These are phyloP conservation scores for Epichloe sibirici DNA, from an alignment of 2,329 filamentous ascomycete genomes.

Conservation along the genomic window DNA sequence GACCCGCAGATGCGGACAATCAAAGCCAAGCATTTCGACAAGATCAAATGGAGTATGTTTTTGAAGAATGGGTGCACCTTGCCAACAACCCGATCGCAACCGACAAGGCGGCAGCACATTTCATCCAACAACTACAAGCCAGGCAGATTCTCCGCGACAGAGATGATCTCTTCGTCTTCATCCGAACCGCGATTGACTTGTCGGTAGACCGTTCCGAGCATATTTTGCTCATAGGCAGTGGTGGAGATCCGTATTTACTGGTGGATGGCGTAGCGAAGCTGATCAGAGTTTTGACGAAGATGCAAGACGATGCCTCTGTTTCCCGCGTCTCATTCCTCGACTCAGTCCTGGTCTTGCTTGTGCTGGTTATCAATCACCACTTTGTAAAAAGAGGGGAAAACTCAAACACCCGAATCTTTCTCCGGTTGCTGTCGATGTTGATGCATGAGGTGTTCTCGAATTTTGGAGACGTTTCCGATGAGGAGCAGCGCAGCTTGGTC, in stretches of 20 bases:
- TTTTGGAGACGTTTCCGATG: constrained; percentile 43
- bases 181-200: constrained; percentile 69
- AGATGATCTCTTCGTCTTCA: constrained; percentile 68
- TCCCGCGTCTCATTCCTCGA: constrained; percentile 63
- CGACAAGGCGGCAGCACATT: constrained; percentile 59
- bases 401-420: constrained; percentile 84
- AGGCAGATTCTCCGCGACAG: constrained; percentile 59
- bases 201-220: constrained; percentile 71
- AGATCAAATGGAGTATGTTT: constrained; percentile 87
- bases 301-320: constrained; percentile 52
- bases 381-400: constrained; percentile 67
- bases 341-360: constrained; percentile 62
- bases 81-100: constrained; percentile 65
- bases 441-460: constrained; percentile 59
- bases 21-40: constrained; percentile 37
- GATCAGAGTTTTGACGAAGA: constrained; percentile 61
- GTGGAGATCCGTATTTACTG: constrained; percentile 43
- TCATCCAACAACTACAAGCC: constrained; percentile 73
- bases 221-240: constrained; percentile 47
- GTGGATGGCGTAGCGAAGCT: constrained; percentile 77
- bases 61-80: constrained; percentile 87
- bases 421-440: constrained; percentile 73
- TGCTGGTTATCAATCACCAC: constrained; percentile 76
- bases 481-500: constrained; percentile 57
- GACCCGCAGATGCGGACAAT: constrained; percentile 41